Evolutionary conservation across 179 eudicot species (phyloP), one percentile per base, ranked within the genome.

Genomic region (Camellia oleifera): DNA sequence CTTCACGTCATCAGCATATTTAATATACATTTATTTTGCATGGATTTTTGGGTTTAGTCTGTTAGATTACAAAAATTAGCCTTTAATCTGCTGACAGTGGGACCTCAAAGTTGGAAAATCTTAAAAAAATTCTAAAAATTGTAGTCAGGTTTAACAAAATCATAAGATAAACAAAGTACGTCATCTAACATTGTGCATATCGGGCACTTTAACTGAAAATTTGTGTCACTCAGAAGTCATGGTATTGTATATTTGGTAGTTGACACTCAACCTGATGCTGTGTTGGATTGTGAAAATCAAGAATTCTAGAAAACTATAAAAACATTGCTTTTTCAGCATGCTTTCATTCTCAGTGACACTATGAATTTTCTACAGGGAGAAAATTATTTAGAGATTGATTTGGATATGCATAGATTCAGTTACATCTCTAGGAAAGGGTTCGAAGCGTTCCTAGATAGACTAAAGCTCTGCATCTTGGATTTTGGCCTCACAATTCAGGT

Each of bases 401-500:
- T 93, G 90, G 96, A 93, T 63, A 92, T 93, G 69, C 97, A 93
- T 85, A 87, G 94, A 85, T 93, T 93, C 81, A 93, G 92, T 82
- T 93, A 92, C 87, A 85, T 93, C 62, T 90, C 92, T 76, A 84
- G 96, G 82, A 93, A 86, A 90, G 97, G 97, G 44, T 87, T 93
- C 26, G 94, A 88, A 78, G 85, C 96, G 63, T 82, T 93, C 79
- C 90, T 88, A 75, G 90, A 88, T 66, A 86, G 94, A 79, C 79
- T 93, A 69, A 93, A 89, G 85, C 81, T 84, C 68, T 90, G 89
- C 84, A 88, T 89, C 74, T 87, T 93, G 82, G 98, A 93, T 86
- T 87, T 92, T n/a, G 98, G 98, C 54, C 91, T 92, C 77, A 93
- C 98, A 71, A 89, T 95, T 86, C 98, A 95, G 97, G 98, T 88